Percentiles rank a stretch among this genome's conserved stretches.
These are phyloP conservation scores for Chlorella sp. DNA, from an alignment of 139 green algal genomes.

Conservation along the genomic window DNA sequence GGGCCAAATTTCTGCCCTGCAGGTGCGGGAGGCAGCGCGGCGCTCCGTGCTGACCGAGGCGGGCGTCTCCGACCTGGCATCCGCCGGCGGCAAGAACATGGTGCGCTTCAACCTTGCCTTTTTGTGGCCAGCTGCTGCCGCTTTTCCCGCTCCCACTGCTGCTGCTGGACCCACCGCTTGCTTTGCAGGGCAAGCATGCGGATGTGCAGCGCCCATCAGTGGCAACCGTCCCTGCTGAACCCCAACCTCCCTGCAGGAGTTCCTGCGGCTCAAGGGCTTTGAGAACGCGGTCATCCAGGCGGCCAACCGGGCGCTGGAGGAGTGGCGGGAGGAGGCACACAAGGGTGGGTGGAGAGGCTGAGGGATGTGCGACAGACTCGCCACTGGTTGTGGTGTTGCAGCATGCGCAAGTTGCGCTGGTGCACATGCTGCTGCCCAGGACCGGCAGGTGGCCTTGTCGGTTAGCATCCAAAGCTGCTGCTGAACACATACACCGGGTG, in stretches of 20 bases:
- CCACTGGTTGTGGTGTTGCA: background rate
- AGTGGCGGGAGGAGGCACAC: constrained; percentile 67
- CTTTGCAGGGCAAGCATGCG: too few species aligned
- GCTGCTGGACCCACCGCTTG: too few species aligned
- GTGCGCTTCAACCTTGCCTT: too few species aligned
- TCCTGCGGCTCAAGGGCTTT: constrained; percentile 80
- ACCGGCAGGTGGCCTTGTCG: background rate
- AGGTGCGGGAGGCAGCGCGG: constrained; percentile 30
- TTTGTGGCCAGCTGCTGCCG: background rate
- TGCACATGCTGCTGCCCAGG: background rate
- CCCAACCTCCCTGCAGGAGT: constrained; percentile 36
- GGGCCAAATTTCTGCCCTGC: too few species aligned
- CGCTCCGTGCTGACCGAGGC: constrained; percentile 31
- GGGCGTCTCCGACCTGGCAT: constrained; percentile 3
- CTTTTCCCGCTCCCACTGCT: too few species aligned
- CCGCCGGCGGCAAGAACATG: constrained; percentile 11
- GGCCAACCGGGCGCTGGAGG: constrained; percentile 73
- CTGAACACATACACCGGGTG: too few species aligned
- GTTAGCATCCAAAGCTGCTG: background rate
- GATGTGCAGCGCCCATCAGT: too few species aligned
- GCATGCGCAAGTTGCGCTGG: background rate
- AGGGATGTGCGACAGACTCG: too few species aligned
- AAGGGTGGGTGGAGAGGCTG: constrained; percentile 27
- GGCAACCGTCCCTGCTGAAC: too few species aligned
- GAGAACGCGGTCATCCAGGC: constrained; percentile 81